Conservation (phyloP, 208 protist species). For the Acanthamoeba lenticulata region DNA sequence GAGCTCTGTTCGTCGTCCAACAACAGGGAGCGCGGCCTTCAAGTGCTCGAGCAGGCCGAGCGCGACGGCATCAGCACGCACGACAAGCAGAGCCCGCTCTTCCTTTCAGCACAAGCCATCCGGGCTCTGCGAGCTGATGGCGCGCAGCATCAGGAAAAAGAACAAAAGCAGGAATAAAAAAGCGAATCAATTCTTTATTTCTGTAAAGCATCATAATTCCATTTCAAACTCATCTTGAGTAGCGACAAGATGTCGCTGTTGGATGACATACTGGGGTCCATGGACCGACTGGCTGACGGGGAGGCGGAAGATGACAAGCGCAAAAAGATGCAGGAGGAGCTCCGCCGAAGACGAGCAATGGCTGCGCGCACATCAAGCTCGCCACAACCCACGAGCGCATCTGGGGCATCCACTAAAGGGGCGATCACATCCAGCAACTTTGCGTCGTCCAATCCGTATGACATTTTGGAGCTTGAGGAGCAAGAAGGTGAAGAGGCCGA, state of each 20-base stretch:
- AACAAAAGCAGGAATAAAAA: background rate
- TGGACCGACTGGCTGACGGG: background rate
- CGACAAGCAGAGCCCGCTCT: background rate
- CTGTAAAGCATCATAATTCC: too few relatives aligned
- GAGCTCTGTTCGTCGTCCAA: background rate
- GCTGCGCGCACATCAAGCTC: background rate
- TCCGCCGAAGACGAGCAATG: background rate
- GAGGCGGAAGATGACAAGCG: background rate
- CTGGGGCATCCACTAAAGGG: too few relatives aligned
- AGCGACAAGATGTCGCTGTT: slow-evolving; percentile 1
- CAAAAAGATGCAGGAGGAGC: background rate
- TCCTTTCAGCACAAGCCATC: background rate
- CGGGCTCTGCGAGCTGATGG: background rate
- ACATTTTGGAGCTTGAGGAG: background rate
- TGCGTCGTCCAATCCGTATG: background rate
- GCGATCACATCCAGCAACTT: background rate
- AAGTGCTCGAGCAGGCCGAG: background rate
- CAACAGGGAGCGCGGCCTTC: background rate
- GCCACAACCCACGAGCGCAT: background rate
- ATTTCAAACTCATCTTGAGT: background rate
- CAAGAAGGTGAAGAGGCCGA: background rate
- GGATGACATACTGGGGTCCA: slow-evolving; percentile 24
- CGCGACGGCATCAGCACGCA: background rate
- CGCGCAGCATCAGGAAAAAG: background rate
- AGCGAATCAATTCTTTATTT: background rate